These are phyloP conservation scores for Marasmius fiardii DNA, from an alignment of 1,284 basidiomycete genomes.

Conservation along the genomic window DNA sequence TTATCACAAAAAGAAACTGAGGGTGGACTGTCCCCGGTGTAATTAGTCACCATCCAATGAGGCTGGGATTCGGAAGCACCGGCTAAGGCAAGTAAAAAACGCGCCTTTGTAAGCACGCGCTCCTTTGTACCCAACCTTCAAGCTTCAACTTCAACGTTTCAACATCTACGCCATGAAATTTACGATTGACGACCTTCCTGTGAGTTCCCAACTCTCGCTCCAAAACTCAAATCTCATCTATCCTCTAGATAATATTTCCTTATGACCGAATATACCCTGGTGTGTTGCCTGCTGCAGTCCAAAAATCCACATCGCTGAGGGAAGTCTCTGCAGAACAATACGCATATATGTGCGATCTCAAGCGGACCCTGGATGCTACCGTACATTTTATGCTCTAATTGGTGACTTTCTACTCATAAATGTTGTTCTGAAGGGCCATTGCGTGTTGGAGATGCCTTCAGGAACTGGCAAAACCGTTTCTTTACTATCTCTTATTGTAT, in stretches of 20 bases:
- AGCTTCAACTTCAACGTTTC: no score
- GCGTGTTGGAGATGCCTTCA: conserved; percentile 99
- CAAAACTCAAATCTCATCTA: conserved; percentile 11
- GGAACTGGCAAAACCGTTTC: conserved; percentile 99
- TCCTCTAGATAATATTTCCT: conserved; percentile 78
- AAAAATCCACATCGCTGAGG: conserved; percentile 7
- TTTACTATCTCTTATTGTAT: conserved; percentile 92
- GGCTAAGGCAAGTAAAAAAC: no score
- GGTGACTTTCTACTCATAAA: background rate
- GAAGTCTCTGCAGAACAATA: conserved; percentile 75
- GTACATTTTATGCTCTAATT: conserved; percentile 29
- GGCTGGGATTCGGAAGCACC: no score
- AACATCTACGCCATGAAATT: conserved; percentile 97
- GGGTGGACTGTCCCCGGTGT: no score
- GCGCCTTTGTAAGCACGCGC: no score
- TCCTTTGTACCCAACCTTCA: no score
- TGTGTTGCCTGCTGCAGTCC: conserved; percentile 27
- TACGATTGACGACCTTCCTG: conserved; percentile 91
- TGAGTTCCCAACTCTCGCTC: conserved; percentile 29
- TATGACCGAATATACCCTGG: conserved; percentile 90
- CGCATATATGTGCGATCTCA: conserved; percentile 98
- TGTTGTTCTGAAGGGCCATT: conserved; percentile 74
- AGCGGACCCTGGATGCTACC: conserved; percentile 92
- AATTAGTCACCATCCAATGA: no score
- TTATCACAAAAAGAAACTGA: no score